Evolutionary conservation across 805 yeast species (phyloP), one percentile per base, ranked within the genome.

Genomic region (Ogataea salicorniae): DNA sequence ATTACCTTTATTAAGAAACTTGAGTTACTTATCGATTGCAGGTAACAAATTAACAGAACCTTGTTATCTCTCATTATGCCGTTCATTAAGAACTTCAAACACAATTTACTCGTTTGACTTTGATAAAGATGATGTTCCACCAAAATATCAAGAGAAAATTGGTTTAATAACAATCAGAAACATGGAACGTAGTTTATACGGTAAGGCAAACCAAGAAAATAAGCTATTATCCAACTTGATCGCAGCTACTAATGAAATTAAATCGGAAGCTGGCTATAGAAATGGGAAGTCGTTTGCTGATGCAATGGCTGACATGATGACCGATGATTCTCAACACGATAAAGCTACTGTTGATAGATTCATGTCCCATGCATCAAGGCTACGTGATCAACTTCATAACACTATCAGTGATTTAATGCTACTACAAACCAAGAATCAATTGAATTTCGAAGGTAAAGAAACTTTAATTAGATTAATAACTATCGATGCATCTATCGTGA

Each of bases 91-190:
- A 58, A 73, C 77, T 45, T 79, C 90, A 0, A 74, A 74, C 22
- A 74, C 83, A n/a, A 68, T 91, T 41, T 77, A 81, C 44, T 79
- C 82, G 15, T 66, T 88, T 37, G 94, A 85, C 54, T 71, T 87
- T 43, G 91, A 87, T 56, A 74, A 74, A 48, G 81, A 74, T 18
- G 66, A 72, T 18, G 73, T 87, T 54, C 83, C 91, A 13, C 78
- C 76, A 45, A 71, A 75, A 43, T 74, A 84, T 53, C 81, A 79
- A 57, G 86, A 89, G 38, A 77, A 82, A 57, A 77, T 90, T 49
- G 94, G 95, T 1, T 74, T 87, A 39, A 82, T 85, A 56, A 78
- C 94, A 42, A 83, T 91, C 83, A 77, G 84, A 57, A 91, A 91
- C 63, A 83, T 90, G 84, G 89, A 84, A 56, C 63, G 68, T 20